Conservation (phyloP, 192 early-diverging fungal genomes). For the Geranomyces michiganensis region DNA sequence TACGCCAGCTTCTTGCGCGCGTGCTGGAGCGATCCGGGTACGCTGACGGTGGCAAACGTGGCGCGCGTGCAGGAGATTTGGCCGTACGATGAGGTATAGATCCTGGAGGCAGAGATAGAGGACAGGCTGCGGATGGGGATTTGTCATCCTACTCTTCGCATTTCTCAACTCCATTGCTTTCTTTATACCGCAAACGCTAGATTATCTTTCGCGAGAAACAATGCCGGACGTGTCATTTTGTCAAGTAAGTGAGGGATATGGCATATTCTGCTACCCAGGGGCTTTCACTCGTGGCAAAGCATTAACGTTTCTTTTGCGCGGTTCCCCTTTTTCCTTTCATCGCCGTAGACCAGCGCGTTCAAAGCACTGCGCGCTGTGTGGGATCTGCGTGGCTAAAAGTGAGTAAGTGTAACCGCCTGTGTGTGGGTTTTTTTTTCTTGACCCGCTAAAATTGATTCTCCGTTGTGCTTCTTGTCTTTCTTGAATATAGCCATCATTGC, state of each 20-base stretch:
- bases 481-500: slow-evolving; percentile 47
- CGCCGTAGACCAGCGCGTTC: slow-evolving; percentile 46
- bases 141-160: too few species aligned
- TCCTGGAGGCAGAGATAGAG: too few species aligned
- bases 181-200: slow-evolving; percentile 1
- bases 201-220: slow-evolving; percentile 42
- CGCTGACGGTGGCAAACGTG: slow-evolving; percentile 39
- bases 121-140: too few species aligned
- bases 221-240: slow-evolving; percentile 49
- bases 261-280: too few species aligned
- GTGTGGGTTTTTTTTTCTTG: background rate
- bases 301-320: too few species aligned
- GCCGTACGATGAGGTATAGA: slow-evolving; percentile 38
- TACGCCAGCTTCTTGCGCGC: slow-evolving; percentile 45
- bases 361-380: slow-evolving; percentile 56
- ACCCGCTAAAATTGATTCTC: background rate
- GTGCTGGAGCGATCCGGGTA: slow-evolving; percentile 43
- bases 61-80: slow-evolving; percentile 30
- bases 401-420: slow-evolving; percentile 38
- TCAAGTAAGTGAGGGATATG: slow-evolving; percentile 44
- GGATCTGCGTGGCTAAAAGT: slow-evolving; percentile 49
- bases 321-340: slow-evolving; percentile 8
- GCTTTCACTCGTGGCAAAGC: background rate
- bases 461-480: background rate
- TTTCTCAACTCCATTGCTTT: background rate